Base-by-base conservation (phyloP, 352 stramenopile species). In the Detonula confervacea region DNA sequence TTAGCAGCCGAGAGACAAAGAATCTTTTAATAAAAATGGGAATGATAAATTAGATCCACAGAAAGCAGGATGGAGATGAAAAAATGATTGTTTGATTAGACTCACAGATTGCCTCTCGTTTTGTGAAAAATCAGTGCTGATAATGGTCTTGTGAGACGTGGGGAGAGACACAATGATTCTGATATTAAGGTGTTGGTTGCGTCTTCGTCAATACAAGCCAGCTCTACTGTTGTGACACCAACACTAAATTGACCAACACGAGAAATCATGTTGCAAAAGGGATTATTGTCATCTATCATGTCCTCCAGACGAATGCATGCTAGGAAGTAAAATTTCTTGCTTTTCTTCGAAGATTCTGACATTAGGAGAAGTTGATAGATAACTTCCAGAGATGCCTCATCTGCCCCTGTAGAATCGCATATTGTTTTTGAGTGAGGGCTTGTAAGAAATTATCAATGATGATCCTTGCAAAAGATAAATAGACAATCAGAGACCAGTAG, bases 61-160 rank as follows among this genome's bases (percentile, higher is more conserved):
- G n/a, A n/a, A n/a, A n/a, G n/a, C n/a, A n/a, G n/a, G n/a, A n/a
- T n/a, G n/a, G n/a, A n/a, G n/a, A n/a, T n/a, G n/a, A n/a, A n/a
- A n/a, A n/a, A n/a, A n/a, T n/a, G n/a, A n/a, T n/a, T n/a, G n/a
- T n/a, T n/a, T n/a, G n/a, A n/a, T n/a, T n/a, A n/a, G n/a, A n/a
- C n/a, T n/a, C n/a, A n/a, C 1, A 56, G 57, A 52, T 83, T 86
- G n/a, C 79, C 79, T 51, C 61, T 65, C 14, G 79, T 75, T 42
- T 87, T 87, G 22, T 62, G 59, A 39, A 67, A 49, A 7, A 80
- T 12, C 24, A 77, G 71, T 8, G 27, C 24, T 9, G 79, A 61
- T 14, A 87, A 46, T 18, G 79, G 44, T 16, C 68, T 25, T 7
- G 67, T 73, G 2, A 87, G 35, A 6, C 73, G 79, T 39, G 73